A percentile compares a stretch with the other conserved stretches of the same genome.
Conservation (phyloP, 768 basidiomycete species). For the Obba rivulosa region DNA sequence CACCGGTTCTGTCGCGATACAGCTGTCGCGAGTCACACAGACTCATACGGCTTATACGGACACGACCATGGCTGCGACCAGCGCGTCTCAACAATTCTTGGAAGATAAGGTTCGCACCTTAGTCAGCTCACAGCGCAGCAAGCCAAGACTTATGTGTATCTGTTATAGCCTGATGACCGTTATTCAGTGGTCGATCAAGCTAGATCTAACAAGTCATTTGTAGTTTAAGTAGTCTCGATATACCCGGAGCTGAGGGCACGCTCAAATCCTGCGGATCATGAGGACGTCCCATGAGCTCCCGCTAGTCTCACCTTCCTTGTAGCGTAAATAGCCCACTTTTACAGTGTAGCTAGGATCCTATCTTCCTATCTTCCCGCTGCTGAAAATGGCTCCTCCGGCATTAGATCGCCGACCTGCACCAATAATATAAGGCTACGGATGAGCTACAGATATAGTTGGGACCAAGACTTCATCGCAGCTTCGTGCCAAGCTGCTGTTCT, state of each 20-base stretch:
- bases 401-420: too few species aligned
- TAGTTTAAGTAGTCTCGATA: too few species aligned
- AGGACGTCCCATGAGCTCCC: background rate
- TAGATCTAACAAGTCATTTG: too few species aligned
- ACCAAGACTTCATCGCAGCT: constrained; percentile 1
- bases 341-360: background rate
- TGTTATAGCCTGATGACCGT: too few species aligned
- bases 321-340: constrained; percentile 9
- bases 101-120: background rate
- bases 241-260: too few species aligned
- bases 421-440: background rate
- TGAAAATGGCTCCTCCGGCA: background rate
- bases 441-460: too few species aligned
- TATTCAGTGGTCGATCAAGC: too few species aligned
- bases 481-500: constrained; percentile 21
- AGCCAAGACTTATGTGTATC: too few species aligned
- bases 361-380: background rate
- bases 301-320: background rate
- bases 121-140: too few species aligned
- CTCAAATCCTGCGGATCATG: too few species aligned
- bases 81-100: constrained; percentile 1
- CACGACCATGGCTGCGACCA: background rate
- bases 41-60: too few species aligned
- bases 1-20: constrained; percentile 36
- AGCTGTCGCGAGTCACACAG: constrained; percentile 19